Conservation (phyloP, 176 grass and related monocot species). For the Sorghum bicolor region Sorghum_bicolor_NCBIv3 NC_012872.2:70159001-70159500, state of each 20-base stretch:
- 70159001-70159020: slow-evolving; percentile 65
- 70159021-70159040: slow-evolving; percentile 36
- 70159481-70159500: too few species aligned
- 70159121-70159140: slow-evolving; percentile 19
- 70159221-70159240: slow-evolving; percentile 52
- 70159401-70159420: too few species aligned
- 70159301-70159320: slow-evolving; percentile 80
- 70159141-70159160: not conserved
- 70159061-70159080: slow-evolving; percentile 43
- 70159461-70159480: too few species aligned
- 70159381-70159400: not conserved
- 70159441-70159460: too few species aligned
- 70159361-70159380: not conserved
- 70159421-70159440: too few species aligned
- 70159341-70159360: slow-evolving; percentile 19
- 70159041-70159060: slow-evolving; percentile 36
- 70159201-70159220: slow-evolving; percentile 47
- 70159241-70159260: slow-evolving; percentile 63
- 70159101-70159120: slow-evolving; percentile 57
- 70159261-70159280: slow-evolving; percentile 52
- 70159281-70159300: slow-evolving; percentile 17
- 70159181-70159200: slow-evolving; percentile 12
- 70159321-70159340: not conserved
- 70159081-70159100: slow-evolving; percentile 33
- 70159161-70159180: slow-evolving; percentile 19